Percentiles rank a stretch among this genome's conserved stretches.
Evolutionary conservation across 1,284 basidiomycete genomes (phyloP).

Genomic region (Gomphus sp.): DNA sequence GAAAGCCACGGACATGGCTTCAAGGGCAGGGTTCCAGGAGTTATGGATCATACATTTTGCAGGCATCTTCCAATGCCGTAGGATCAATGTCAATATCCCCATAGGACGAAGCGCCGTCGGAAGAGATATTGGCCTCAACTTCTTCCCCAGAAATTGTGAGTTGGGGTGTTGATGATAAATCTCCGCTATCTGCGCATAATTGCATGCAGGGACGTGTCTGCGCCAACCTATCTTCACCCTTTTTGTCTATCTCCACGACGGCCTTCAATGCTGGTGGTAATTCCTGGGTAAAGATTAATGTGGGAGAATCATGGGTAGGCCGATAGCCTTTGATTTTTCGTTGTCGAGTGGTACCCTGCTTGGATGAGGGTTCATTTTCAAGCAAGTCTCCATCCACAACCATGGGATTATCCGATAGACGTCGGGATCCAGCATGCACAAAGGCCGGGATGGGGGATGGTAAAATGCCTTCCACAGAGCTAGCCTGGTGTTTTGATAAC

Average conservation of each 20-base stretch:
- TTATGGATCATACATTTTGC: conserved; percentile 7
- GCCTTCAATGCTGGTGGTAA: not conserved
- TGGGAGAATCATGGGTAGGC: not conserved
- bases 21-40: no score
- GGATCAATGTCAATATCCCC: conserved; percentile 10
- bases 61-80: conserved; percentile 3
- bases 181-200: not conserved
- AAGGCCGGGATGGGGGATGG: not conserved
- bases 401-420: not conserved
- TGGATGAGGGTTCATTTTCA: not conserved
- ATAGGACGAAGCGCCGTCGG: conserved; percentile 7
- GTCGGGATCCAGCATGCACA: not conserved
- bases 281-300: not conserved
- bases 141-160: not conserved
- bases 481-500: not conserved
- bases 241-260: not conserved
- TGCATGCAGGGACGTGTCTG: not conserved
- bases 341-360: not conserved
- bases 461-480: not conserved
- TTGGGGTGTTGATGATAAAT: not conserved
- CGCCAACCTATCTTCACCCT: not conserved
- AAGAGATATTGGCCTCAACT: not conserved
- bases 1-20: no score
- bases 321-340: not conserved
- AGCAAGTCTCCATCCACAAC: not conserved